Evolutionary conservation across 2,329 filamentous ascomycete species (phyloP).

Genomic region (Ascochyta viciae-villosae): DNA sequence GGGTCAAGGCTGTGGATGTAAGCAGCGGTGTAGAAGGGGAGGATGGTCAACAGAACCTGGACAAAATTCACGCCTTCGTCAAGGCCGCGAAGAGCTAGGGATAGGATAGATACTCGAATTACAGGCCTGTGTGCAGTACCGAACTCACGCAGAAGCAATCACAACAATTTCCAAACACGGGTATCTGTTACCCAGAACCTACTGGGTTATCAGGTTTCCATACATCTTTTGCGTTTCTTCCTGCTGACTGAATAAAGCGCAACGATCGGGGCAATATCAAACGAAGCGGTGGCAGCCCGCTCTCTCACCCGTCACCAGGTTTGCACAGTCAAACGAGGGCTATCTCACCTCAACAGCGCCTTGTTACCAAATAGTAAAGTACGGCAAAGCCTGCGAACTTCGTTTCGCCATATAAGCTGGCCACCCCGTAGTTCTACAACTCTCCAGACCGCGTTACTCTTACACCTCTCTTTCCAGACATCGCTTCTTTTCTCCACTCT

Average conservation of each 20-base stretch:
- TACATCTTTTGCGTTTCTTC: too few species aligned
- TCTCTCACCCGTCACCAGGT: slow-evolving; percentile 22
- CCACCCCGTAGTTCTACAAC: background rate
- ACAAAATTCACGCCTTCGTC: slow-evolving; percentile 83
- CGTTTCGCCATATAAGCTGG: background rate
- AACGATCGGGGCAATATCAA: background rate
- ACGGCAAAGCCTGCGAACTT: background rate
- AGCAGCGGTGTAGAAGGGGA: slow-evolving; percentile 84
- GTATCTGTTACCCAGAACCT: background rate
- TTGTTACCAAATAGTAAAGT: slow-evolving; percentile 23
- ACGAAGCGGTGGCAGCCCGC: background rate
- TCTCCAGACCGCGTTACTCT: background rate
- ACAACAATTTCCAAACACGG: background rate
- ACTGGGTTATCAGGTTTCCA: background rate
- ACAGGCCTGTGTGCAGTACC: background rate
- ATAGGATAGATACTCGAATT: slow-evolving; percentile 7
- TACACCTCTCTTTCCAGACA: background rate
- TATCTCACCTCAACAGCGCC: slow-evolving; percentile 19
- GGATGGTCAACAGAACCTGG: slow-evolving; percentile 78
- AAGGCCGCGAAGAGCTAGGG: slow-evolving; percentile 64
- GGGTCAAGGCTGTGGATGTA: slow-evolving; percentile 85
- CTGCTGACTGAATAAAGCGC: background rate
- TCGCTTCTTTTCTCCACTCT: too few species aligned
- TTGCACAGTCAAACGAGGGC: background rate
- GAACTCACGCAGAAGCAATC: background rate